phyloP scores from a whole-genome alignment of 2,329 filamentous ascomycete genomes.

The Dryadomyces quercus-mongolicae region DNA sequence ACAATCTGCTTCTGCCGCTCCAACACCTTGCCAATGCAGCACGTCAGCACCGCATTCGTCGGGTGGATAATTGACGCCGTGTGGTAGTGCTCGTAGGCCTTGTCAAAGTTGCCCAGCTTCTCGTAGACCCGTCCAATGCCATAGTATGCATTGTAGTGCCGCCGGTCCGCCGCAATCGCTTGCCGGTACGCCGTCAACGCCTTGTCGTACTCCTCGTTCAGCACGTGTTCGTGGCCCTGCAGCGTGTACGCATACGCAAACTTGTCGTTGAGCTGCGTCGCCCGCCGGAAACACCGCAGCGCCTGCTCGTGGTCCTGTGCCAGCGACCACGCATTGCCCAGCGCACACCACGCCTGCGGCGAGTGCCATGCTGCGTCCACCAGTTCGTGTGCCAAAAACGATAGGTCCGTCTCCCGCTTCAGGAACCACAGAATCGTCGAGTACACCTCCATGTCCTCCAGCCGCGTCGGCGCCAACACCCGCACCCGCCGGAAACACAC shows the following conservation, averaged over 20 bases:
- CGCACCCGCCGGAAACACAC: constrained; percentile 73
- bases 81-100: constrained; percentile 84
- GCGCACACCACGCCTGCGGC: constrained; percentile 88
- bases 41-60: constrained; percentile 82
- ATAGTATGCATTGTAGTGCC: constrained; percentile 98
- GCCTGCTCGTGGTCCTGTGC: constrained; percentile 91
- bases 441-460: constrained; percentile 96
- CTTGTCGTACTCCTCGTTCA: constrained; percentile 96
- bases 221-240: constrained; percentile 89
- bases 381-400: constrained; percentile 83
- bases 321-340: constrained; percentile 91
- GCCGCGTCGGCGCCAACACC: constrained; percentile 64
- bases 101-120: constrained; percentile 80
- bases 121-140: constrained; percentile 75
- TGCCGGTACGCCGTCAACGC: constrained; percentile 77
- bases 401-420: constrained; percentile 82
- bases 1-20: constrained; percentile 79
- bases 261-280: constrained; percentile 76
- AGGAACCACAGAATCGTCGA: constrained; percentile 98
- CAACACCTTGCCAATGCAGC: constrained; percentile 80
- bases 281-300: constrained; percentile 84
- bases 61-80: constrained; percentile 84
- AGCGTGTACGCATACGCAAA: constrained; percentile 95
- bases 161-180: constrained; percentile 72
- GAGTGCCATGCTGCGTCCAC: constrained; percentile 79